Percentiles rank a stretch among this genome's conserved stretches.
Evolutionary conservation across 176 grass and related monocot genomes (phyloP).

Genomic region (Raddia distichophylla): DNA sequence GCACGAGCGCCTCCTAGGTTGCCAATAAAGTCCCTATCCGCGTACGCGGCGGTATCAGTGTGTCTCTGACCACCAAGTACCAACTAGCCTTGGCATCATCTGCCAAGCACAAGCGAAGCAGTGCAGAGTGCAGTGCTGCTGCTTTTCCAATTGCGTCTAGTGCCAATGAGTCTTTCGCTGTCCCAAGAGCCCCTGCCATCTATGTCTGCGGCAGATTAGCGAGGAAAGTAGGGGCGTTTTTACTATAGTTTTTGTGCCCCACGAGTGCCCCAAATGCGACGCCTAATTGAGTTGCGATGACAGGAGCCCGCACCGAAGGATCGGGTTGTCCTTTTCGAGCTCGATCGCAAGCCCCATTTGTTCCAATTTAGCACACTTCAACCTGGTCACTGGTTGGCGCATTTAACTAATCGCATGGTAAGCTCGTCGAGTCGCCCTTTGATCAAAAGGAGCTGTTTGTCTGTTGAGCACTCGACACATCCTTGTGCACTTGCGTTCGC

Average conservation of each 20-base stretch:
- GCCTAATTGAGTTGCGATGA: neutral
- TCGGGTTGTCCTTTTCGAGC: constrained; percentile 15
- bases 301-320: constrained; percentile 31
- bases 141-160: neutral
- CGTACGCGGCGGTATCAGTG: neutral
- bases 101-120: neutral
- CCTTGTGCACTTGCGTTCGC: constrained; percentile 47
- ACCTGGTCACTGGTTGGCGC: constrained; percentile 15
- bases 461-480: constrained; percentile 58
- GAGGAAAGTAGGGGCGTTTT: constrained; percentile 26
- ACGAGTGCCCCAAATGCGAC: constrained; percentile 26
- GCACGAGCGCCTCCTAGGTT: constrained; percentile 22
- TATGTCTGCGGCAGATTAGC: constrained; percentile 30
- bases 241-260: constrained; percentile 11
- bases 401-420: neutral
- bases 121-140: too few species aligned
- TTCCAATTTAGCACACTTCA: constrained; percentile 31
- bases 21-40: constrained; percentile 12
- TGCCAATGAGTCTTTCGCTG: constrained; percentile 39
- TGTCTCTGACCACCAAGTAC: constrained; percentile 30
- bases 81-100: constrained; percentile 13
- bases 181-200: constrained; percentile 27
- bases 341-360: constrained; percentile 9
- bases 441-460: constrained; percentile 37
- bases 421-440: constrained; percentile 43